phyloP scores from a whole-genome alignment of 441 rosid species.

The Brassica hybrid region DNA sequence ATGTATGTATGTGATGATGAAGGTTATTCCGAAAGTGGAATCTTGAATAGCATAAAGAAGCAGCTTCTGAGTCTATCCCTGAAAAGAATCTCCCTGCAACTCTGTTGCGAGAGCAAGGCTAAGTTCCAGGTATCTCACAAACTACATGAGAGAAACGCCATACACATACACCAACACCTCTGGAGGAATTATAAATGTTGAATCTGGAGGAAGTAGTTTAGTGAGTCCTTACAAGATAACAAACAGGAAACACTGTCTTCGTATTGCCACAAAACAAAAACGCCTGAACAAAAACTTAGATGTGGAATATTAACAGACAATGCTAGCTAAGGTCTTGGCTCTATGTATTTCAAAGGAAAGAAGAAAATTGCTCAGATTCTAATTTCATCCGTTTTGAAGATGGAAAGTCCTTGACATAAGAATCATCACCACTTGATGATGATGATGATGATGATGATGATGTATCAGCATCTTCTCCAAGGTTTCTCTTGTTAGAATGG shows the following conservation, averaged over 20 bases:
- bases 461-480: slow-evolving; percentile 41
- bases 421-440: slow-evolving; percentile 26
- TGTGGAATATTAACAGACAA: slow-evolving; percentile 31
- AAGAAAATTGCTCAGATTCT: slow-evolving; percentile 22
- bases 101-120: slow-evolving; percentile 73
- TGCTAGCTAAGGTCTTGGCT: slow-evolving; percentile 21
- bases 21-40: slow-evolving; percentile 3
- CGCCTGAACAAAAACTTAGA: slow-evolving; percentile 22
- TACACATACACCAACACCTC: slow-evolving; percentile 19
- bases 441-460: slow-evolving; percentile 29
- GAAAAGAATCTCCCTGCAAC: slow-evolving; percentile 57
- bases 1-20: slow-evolving; percentile 71
- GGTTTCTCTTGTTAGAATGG: slow-evolving; percentile 57
- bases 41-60: slow-evolving; percentile 27
- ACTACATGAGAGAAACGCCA: slow-evolving; percentile 27
- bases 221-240: slow-evolving; percentile 35
- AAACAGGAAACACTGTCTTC: slow-evolving; percentile 20
- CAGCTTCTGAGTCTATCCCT: slow-evolving; percentile 49
- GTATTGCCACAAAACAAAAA: slow-evolving; percentile 18
- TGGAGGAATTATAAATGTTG: neutral
- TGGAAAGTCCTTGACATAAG: slow-evolving; percentile 3
- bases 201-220: slow-evolving; percentile 32
- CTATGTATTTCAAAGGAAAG: slow-evolving; percentile 14
- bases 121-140: slow-evolving; percentile 44
- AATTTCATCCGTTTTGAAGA: slow-evolving; percentile 34